These are phyloP conservation scores for Chaetomium tenue DNA, from an alignment of 495 filamentous ascomycete species.

Conservation along the genomic window DNA sequence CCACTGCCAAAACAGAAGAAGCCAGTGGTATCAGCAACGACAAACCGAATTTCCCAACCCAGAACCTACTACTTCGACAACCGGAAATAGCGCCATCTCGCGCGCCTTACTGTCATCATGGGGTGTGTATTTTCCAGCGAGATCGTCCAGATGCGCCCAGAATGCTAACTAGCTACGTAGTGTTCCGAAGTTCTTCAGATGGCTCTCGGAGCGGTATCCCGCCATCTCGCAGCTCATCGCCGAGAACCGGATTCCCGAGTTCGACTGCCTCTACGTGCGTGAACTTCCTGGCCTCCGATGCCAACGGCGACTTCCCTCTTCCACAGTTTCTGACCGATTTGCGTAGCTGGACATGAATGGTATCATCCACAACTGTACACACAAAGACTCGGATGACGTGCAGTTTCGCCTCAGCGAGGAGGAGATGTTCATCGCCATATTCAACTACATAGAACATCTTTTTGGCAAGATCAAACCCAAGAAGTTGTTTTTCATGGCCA, in stretches of 20 bases:
- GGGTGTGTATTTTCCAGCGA: conserved; percentile 25
- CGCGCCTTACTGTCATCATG: conserved; percentile 27
- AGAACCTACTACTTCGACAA: background rate
- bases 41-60: background rate
- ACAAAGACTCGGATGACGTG: conserved; percentile 87
- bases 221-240: conserved; percentile 98
- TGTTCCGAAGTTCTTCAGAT: conserved; percentile 91
- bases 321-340: conserved; percentile 26
- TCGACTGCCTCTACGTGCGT: conserved; percentile 88
- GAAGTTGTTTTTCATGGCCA: conserved; percentile 98
- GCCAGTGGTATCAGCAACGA: background rate
- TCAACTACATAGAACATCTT: conserved; percentile 99
- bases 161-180: conserved; percentile 52
- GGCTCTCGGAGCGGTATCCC: conserved; percentile 98
- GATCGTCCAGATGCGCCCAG: conserved; percentile 1
- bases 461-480: conserved; percentile 99
- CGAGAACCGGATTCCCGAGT: conserved; percentile 98
- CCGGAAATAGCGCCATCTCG: conserved; percentile 13
- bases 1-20: background rate
- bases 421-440: conserved; percentile 98
- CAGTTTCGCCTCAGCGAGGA: conserved; percentile 94
- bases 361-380: conserved; percentile 99
- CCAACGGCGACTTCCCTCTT: background rate
- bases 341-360: conserved; percentile 93
- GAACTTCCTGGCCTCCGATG: conserved; percentile 19